Percentiles rank a stretch among this genome's conserved stretches.
phyloP scores from a whole-genome alignment of 805 yeast genomes.

The Candida rishiriensis region DNA sequence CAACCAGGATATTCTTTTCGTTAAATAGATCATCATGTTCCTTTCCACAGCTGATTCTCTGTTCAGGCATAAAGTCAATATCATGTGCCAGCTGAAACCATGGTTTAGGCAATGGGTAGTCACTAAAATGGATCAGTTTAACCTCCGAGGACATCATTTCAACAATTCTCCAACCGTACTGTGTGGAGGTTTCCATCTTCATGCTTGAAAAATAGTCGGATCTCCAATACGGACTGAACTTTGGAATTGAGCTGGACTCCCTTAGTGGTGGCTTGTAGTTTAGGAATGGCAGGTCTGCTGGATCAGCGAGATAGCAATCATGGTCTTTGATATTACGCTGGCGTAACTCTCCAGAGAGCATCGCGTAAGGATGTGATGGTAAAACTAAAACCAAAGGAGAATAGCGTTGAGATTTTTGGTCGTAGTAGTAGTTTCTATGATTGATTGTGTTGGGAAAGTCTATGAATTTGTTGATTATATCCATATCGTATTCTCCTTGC shows the following conservation, averaged over 20 bases:
- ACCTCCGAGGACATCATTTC: conserved; percentile 24
- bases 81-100: conserved; percentile 37
- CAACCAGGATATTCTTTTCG: conserved; percentile 19
- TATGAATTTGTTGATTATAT: conserved; percentile 38
- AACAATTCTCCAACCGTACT: conserved; percentile 34
- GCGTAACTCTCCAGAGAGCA: conserved; percentile 46
- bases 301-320: conserved; percentile 37
- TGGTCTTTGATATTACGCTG: conserved; percentile 31
- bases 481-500: conserved; percentile 50
- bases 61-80: conserved; percentile 2
- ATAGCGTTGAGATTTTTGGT: conserved; percentile 8
- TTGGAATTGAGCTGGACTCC: not conserved
- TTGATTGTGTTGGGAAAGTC: conserved; percentile 17
- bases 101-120: conserved; percentile 63
- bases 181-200: conserved; percentile 1
- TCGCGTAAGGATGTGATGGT: conserved; percentile 50
- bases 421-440: conserved; percentile 10
- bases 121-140: conserved; percentile 57
- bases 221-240: conserved; percentile 19
- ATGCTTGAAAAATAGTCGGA: not conserved
- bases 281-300: conserved; percentile 35
- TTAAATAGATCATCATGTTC: conserved; percentile 5
- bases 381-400: conserved; percentile 32
- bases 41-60: conserved; percentile 8
- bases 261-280: conserved; percentile 3